Evolutionary conservation across 495 filamentous ascomycete species (phyloP).

Genomic region (Lasiosphaeria ovina): DNA sequence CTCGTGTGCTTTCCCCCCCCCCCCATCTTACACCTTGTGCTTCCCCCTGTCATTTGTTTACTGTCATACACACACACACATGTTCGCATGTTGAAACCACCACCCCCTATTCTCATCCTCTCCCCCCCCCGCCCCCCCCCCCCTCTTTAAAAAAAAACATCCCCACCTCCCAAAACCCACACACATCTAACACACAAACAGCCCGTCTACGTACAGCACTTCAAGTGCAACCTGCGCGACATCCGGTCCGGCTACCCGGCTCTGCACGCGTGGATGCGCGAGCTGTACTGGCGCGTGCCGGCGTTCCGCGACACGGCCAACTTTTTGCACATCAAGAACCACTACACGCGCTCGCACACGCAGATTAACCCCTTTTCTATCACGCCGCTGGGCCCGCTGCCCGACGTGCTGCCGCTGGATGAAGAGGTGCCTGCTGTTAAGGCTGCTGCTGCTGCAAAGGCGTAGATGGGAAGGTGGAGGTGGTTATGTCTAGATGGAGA

Average conservation of each 20-base stretch:
- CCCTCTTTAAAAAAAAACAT: too few species aligned
- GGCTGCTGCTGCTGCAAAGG: background rate
- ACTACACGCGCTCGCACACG: constrained; percentile 51
- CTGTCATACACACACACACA: too few species aligned
- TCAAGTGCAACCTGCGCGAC: constrained; percentile 69
- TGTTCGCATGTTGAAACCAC: too few species aligned
- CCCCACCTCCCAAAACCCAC: background rate
- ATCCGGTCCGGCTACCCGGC: constrained; percentile 68
- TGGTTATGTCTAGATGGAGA: too few species aligned
- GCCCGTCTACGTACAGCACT: constrained; percentile 64
- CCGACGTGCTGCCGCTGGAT: constrained; percentile 52
- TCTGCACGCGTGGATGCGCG: constrained; percentile 66
- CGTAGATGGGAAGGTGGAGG: background rate
- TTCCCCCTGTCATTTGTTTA: too few species aligned
- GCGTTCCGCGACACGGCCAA: constrained; percentile 70
- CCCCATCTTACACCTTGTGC: too few species aligned
- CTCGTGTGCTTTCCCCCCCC: background rate
- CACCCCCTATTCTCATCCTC: too few species aligned
- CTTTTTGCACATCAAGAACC: constrained; percentile 61
- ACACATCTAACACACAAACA: constrained; percentile 8
- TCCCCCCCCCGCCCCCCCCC: too few species aligned
- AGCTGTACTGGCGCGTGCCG: constrained; percentile 68
- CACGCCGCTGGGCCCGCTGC: constrained; percentile 64
- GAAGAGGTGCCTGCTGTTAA: constrained; percentile 41
- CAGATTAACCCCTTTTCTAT: constrained; percentile 63